Evolutionary conservation across 2,329 filamentous ascomycete genomes (phyloP).

Genomic region (Aspergillus hiratsukae): DNA sequence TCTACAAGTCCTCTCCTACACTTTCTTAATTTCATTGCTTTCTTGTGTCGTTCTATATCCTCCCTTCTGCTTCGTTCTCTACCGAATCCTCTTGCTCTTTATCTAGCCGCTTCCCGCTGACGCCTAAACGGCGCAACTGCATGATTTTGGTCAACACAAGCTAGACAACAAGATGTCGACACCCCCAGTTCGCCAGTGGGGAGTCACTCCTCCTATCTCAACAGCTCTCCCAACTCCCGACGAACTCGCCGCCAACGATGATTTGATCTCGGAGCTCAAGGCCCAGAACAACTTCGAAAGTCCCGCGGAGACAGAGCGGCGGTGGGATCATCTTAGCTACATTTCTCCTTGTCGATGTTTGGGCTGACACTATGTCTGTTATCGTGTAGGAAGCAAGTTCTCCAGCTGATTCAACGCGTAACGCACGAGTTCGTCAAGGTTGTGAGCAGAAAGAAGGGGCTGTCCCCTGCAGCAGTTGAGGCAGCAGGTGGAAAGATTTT

Average conservation of each 20-base stretch:
- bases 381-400: slow-evolving; percentile 59
- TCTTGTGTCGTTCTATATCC: neutral
- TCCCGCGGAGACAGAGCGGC: slow-evolving; percentile 73
- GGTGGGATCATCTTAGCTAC: slow-evolving; percentile 46
- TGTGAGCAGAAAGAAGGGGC: slow-evolving; percentile 68
- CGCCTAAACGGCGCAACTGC: slow-evolving; percentile 9
- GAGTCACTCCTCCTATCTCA: slow-evolving; percentile 82
- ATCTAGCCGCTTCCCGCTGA: neutral
- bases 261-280: slow-evolving; percentile 78
- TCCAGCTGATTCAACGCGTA: slow-evolving; percentile 72
- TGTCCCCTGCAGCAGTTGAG: slow-evolving; percentile 73
- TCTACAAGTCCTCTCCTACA: slow-evolving; percentile 2
- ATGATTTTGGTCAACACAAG: slow-evolving; percentile 7
- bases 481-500: slow-evolving; percentile 89
- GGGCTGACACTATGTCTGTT: slow-evolving; percentile 7
- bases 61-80: neutral
- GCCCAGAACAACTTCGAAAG: slow-evolving; percentile 89
- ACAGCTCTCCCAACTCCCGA: slow-evolving; percentile 67
- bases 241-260: slow-evolving; percentile 72
- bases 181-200: slow-evolving; percentile 50
- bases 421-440: slow-evolving; percentile 81
- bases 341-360: neutral
- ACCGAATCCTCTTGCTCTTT: neutral
- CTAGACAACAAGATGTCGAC: slow-evolving; percentile 30
- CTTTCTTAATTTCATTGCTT: slow-evolving; percentile 3